Conservation (phyloP, 352 stramenopile species). For the Globisporangium mamillatum region DNA sequence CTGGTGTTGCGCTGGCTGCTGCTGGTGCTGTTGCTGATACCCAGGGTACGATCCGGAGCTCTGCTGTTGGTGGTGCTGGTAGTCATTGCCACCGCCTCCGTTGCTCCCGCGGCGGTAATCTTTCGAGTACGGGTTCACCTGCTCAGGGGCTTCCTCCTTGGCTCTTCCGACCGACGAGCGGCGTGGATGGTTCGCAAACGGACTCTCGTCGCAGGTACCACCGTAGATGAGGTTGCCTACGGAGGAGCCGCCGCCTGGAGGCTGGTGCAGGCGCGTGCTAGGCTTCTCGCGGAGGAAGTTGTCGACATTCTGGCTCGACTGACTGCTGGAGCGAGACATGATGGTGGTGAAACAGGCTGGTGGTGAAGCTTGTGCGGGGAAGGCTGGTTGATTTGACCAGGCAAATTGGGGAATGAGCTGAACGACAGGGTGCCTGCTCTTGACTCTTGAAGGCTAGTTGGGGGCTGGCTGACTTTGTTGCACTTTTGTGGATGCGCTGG, state of each 20-base stretch:
- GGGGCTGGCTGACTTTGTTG: not conserved
- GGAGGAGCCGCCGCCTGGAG: conserved; percentile 66
- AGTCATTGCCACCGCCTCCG: not conserved
- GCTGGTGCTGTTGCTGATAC: conserved; percentile 23
- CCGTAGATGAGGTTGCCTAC: conserved; percentile 78
- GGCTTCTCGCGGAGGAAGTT: conserved; percentile 77
- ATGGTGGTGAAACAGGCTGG: conserved; percentile 8
- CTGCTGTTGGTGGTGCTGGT: conserved; percentile 22
- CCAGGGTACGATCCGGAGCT: conserved; percentile 14
- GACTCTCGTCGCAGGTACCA: conserved; percentile 45
- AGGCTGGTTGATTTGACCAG: conserved; percentile 4
- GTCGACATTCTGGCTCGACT: conserved; percentile 76
- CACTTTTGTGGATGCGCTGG: not conserved
- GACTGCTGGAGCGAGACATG: conserved; percentile 58
- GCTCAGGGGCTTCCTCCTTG: conserved; percentile 58
- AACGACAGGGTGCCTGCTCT: conserved; percentile 6
- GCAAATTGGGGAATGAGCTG: conserved; percentile 32
- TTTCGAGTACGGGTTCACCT: conserved; percentile 48
- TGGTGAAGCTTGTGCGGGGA: conserved; percentile 6
- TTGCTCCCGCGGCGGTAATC: conserved; percentile 30
- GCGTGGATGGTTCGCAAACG: conserved; percentile 51
- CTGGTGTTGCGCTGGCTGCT: conserved; percentile 15
- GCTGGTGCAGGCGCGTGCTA: conserved; percentile 69
- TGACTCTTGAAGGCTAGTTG: not conserved
- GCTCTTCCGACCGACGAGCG: conserved; percentile 25